Conservation (phyloP, 2,329 filamentous ascomycete genomes). For the Xylariaceae sp. region DNA sequence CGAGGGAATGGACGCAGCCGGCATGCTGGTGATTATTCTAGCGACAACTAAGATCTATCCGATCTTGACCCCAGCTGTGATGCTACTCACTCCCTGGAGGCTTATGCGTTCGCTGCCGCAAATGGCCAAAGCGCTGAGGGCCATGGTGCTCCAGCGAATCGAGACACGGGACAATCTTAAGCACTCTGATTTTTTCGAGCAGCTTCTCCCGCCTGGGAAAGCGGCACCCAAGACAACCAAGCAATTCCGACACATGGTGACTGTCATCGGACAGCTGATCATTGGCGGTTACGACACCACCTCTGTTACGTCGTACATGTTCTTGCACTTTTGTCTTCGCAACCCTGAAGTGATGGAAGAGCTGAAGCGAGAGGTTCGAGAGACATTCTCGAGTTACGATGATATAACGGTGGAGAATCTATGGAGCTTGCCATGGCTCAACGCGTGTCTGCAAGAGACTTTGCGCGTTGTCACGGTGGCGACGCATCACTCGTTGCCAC, state of each 20-base stretch:
- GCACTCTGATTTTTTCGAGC: slow-evolving; percentile 20
- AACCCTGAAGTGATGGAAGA: not conserved
- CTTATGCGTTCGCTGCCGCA: too few relatives aligned
- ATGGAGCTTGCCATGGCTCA: slow-evolving; percentile 39
- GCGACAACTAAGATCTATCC: too few relatives aligned
- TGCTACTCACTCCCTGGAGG: too few relatives aligned
- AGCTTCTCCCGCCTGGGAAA: slow-evolving; percentile 6
- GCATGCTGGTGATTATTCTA: too few relatives aligned
- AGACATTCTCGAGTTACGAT: slow-evolving; percentile 37
- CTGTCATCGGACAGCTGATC: slow-evolving; percentile 7
- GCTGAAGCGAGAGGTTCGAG: slow-evolving; percentile 41
- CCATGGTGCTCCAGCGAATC: too few relatives aligned
- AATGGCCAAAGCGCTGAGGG: too few relatives aligned
- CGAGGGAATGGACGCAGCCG: too few relatives aligned
- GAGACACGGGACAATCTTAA: not conserved
- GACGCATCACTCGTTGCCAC: slow-evolving; percentile 27
- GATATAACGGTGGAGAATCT: slow-evolving; percentile 39
- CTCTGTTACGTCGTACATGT: slow-evolving; percentile 18
- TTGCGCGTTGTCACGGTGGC: slow-evolving; percentile 41
- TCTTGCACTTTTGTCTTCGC: not conserved
- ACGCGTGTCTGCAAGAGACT: slow-evolving; percentile 45
- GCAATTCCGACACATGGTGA: slow-evolving; percentile 6
- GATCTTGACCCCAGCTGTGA: too few relatives aligned
- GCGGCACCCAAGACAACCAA: not conserved
- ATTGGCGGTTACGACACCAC: slow-evolving; percentile 20